Percentiles rank a stretch among this genome's conserved stretches.
Conservation (phyloP, 352 stramenopile genomes). For the Phytopythium ostracodes region DNA sequence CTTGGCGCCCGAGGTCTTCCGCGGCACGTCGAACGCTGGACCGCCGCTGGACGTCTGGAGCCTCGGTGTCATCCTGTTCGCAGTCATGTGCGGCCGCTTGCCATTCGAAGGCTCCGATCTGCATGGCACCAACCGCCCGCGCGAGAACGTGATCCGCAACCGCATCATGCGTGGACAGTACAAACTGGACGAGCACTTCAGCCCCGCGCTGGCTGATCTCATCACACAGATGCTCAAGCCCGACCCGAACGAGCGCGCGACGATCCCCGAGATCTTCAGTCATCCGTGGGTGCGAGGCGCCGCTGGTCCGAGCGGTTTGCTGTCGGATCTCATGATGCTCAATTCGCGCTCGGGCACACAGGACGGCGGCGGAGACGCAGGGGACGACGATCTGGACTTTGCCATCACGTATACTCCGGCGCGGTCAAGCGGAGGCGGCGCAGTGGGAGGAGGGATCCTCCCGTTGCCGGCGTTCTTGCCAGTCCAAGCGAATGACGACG, state of each 20-base stretch:
- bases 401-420: slow-evolving; percentile 42
- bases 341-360: slow-evolving; percentile 8
- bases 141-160: slow-evolving; percentile 82
- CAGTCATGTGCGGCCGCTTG: slow-evolving; percentile 74
- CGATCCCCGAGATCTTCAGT: slow-evolving; percentile 83
- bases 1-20: slow-evolving; percentile 83
- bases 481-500: slow-evolving; percentile 29
- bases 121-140: slow-evolving; percentile 62
- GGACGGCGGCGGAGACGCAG: slow-evolving; percentile 19
- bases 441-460: not conserved
- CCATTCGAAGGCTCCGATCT: slow-evolving; percentile 84
- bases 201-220: slow-evolving; percentile 65
- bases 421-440: not conserved
- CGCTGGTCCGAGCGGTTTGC: slow-evolving; percentile 22
- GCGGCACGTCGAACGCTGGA: slow-evolving; percentile 73
- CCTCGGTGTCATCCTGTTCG: slow-evolving; percentile 86
- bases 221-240: slow-evolving; percentile 75
- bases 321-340: slow-evolving; percentile 10
- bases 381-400: slow-evolving; percentile 48
- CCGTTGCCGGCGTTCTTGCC: slow-evolving; percentile 11
- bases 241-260: slow-evolving; percentile 73
- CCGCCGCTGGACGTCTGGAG: slow-evolving; percentile 90
- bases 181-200: slow-evolving; percentile 75
- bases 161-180: slow-evolving; percentile 85
- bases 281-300: slow-evolving; percentile 75